Conservation (phyloP, 2,329 filamentous ascomycete genomes). For the Fusarium hostae region DNA sequence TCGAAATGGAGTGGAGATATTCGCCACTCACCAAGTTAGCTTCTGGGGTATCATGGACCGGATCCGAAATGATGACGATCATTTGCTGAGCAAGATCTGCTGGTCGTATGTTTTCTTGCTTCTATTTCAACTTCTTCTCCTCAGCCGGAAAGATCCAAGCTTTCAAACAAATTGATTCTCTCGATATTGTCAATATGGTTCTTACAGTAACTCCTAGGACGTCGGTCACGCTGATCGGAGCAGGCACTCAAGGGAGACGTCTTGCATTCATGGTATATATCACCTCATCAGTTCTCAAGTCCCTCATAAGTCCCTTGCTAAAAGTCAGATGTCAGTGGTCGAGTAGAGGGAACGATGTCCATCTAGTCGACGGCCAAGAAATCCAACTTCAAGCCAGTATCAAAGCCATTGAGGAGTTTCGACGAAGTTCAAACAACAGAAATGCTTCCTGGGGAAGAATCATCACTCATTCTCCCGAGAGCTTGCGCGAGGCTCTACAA, state of each 20-base stretch:
- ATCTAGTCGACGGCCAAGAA: slow-evolving; percentile 44
- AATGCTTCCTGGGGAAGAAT: slow-evolving; percentile 35
- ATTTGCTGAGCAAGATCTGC: neutral
- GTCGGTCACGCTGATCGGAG: slow-evolving; percentile 44
- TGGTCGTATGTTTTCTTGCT: neutral
- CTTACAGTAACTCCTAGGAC: slow-evolving; percentile 17
- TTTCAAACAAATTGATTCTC: neutral
- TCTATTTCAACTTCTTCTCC: neutral
- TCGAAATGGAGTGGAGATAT: neutral
- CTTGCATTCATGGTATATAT: slow-evolving; percentile 46
- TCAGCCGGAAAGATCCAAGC: neutral
- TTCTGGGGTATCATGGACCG: neutral
- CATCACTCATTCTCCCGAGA: slow-evolving; percentile 32
- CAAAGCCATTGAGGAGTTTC: slow-evolving; percentile 42
- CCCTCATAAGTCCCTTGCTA: neutral
- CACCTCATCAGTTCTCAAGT: neutral
- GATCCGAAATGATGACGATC: slow-evolving; percentile 28
- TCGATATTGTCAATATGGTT: slow-evolving; percentile 14
- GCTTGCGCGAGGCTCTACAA: slow-evolving; percentile 33
- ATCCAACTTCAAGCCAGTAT: slow-evolving; percentile 44
- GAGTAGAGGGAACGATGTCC: slow-evolving; percentile 45
- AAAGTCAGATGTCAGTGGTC: slow-evolving; percentile 41
- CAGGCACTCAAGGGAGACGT: slow-evolving; percentile 47
- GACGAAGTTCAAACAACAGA: slow-evolving; percentile 1
- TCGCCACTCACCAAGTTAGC: slow-evolving; percentile 10